Conservation (phyloP, 257 asterid species). For the Datura wrightii region DNA sequence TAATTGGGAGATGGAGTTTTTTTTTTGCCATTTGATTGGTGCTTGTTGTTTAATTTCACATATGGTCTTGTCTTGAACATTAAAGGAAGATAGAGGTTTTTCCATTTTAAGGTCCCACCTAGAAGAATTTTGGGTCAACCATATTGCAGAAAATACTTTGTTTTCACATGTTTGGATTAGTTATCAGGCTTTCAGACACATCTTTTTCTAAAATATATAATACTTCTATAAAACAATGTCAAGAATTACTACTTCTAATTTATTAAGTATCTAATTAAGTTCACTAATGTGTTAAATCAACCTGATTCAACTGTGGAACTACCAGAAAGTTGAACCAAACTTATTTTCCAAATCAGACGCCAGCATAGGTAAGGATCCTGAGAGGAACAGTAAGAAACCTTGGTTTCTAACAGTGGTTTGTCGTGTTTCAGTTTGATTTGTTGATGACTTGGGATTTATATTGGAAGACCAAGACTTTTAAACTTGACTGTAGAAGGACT, state of each 20-base stretch:
- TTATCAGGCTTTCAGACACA: not conserved
- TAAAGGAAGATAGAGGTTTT: not conserved
- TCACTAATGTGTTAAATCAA: not conserved
- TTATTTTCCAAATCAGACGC: too few relatives aligned
- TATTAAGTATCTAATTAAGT: too few relatives aligned
- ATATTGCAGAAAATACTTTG: not conserved
- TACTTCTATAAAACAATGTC: not conserved
- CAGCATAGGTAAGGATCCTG: too few relatives aligned
- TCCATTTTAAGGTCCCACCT: not conserved
- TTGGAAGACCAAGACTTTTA: conserved; percentile 10
- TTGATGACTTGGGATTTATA: not conserved
- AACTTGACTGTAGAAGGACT: not conserved
- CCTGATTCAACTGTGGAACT: not conserved
- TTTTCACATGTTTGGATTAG: conserved; percentile 26
- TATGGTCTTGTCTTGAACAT: not conserved
- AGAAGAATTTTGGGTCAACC: not conserved
- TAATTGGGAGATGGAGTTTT: not conserved
- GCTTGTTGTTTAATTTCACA: not conserved
- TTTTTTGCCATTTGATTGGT: not conserved
- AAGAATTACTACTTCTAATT: too few relatives aligned
- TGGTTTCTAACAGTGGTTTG: not conserved
- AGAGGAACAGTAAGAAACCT: too few relatives aligned
- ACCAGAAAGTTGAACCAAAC: not conserved
- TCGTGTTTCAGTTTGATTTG: not conserved
- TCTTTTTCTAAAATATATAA: not conserved